phyloP scores from a whole-genome alignment of 2,329 filamentous ascomycete genomes.

The Aspergillus felis region DNA sequence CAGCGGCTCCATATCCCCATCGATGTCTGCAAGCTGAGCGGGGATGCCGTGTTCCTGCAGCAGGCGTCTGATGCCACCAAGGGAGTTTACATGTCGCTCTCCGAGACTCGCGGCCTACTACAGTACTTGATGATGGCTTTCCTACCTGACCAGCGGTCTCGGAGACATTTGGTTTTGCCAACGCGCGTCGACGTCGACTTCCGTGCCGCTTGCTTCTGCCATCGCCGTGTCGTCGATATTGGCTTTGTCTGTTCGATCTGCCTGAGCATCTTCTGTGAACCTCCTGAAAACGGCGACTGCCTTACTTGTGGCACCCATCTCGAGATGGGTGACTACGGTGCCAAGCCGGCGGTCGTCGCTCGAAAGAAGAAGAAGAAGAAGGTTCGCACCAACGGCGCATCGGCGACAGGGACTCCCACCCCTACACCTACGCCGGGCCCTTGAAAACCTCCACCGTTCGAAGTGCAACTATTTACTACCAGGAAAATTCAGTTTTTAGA shows the following conservation, averaged over 20 bases:
- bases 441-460: conserved; percentile 12
- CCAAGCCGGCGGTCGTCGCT: conserved; percentile 70
- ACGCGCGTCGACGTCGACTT: conserved; percentile 89
- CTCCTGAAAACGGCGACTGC: conserved; percentile 63
- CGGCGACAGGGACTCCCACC: conserved; percentile 57
- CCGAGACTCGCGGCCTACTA: conserved; percentile 65
- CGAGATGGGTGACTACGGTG: conserved; percentile 70
- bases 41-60: conserved; percentile 86
- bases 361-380: conserved; percentile 75
- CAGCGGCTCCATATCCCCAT: conserved; percentile 84
- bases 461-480: neutral
- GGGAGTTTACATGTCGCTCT: conserved; percentile 65
- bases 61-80: conserved; percentile 76
- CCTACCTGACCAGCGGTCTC: conserved; percentile 64
- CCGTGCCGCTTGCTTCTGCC: conserved; percentile 96
- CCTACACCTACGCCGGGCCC: conserved; percentile 46
- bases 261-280: conserved; percentile 83
- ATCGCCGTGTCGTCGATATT: conserved; percentile 82
- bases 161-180: conserved; percentile 68
- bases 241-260: conserved; percentile 97
- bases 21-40: conserved; percentile 82
- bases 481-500: neutral
- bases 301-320: conserved; percentile 79
- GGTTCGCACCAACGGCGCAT: conserved; percentile 44
- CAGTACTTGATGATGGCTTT: conserved; percentile 96